A percentile compares a stretch with the other conserved stretches of the same genome.
Evolutionary conservation across 495 filamentous ascomycete species (phyloP).

Genomic region (Darksidea phi): DNA sequence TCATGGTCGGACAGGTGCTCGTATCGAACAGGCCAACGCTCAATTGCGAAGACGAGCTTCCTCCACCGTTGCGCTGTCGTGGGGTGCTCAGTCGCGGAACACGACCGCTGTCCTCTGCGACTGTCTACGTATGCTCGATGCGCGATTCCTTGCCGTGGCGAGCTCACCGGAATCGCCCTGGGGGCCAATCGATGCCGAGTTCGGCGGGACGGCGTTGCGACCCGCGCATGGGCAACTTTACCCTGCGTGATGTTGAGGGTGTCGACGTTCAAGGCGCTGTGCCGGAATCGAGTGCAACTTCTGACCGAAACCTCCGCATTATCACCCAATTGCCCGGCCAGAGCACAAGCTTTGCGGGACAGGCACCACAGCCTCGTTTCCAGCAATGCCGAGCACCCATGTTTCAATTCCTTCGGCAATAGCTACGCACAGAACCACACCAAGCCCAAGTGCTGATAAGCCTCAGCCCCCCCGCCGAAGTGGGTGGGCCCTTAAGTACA

Average conservation of each 20-base stretch:
- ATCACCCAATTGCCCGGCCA: too few relatives aligned
- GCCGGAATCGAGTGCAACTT: background rate
- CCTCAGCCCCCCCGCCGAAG: too few relatives aligned
- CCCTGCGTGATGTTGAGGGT: background rate
- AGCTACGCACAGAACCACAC: too few relatives aligned
- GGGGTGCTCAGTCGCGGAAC: background rate
- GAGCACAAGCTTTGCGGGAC: too few relatives aligned
- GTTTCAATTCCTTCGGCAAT: too few relatives aligned
- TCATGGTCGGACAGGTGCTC: background rate
- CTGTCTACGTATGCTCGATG: background rate
- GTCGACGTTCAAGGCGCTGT: background rate
- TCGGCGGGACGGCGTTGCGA: background rate
- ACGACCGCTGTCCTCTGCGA: background rate
- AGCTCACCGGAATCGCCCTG: background rate
- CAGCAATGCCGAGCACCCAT: too few relatives aligned
- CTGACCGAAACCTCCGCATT: too few relatives aligned
- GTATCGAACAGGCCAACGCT: background rate
- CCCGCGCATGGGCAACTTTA: background rate
- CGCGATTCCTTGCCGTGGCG: background rate
- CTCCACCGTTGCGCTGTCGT: background rate
- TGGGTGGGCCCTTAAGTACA: too few relatives aligned
- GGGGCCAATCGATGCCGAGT: background rate
- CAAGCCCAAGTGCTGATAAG: too few relatives aligned
- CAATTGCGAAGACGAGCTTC: background rate
- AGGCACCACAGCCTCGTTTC: too few relatives aligned